Base-by-base conservation (phyloP, 352 stramenopile genomes). In the Phytophthora tubulina region DNA sequence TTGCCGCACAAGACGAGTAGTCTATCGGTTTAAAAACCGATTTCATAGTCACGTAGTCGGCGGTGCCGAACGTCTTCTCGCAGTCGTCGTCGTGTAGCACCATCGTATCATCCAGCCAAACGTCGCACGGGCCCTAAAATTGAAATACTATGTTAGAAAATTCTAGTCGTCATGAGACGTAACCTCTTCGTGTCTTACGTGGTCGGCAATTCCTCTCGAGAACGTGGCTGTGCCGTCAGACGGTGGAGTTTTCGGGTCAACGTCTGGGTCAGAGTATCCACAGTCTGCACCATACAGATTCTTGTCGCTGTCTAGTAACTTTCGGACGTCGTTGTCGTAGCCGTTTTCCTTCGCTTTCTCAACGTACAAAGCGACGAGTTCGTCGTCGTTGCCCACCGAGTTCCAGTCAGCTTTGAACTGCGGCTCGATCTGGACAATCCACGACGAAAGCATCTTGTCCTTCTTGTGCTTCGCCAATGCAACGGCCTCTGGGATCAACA, bases 381-480 rank as follows among this genome's bases (percentile, higher is more conserved):
- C 39, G 13, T 68, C 58, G 15, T 73, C 63, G 44, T 71, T 50
- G 33, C 51, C 51, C 65, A 63, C 59, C 62, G 35, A 60, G 2
- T 70, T 38, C 68, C 67, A 79, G 33, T 76, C 63, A 2, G 67
- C 69, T 8, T 64, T 38, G 42, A 53, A 74, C 50, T 77, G 68
- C 17, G 68, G 73, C 17, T 76, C 73, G 59, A 80, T 77, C 63
- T 74, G 52, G 45, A 77, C 73, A 17, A 80, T 50, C 63, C 68
- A 77, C 14, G 69, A 57, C 15, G 67, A 76, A 8, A 44, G 73
- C 6, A 36, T 48, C 30, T 31, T 54, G 58, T 64, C 68, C 30
- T 48, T 45, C 39, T 45, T 45, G 46, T 73, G 72, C 63, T 79
- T 63, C 11, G 67, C 30, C 51, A 72, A 27, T 35, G 41, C 14